Base-by-base conservation (phyloP, 768 basidiomycete genomes). In the Candolleomyces eurysporus region DNA sequence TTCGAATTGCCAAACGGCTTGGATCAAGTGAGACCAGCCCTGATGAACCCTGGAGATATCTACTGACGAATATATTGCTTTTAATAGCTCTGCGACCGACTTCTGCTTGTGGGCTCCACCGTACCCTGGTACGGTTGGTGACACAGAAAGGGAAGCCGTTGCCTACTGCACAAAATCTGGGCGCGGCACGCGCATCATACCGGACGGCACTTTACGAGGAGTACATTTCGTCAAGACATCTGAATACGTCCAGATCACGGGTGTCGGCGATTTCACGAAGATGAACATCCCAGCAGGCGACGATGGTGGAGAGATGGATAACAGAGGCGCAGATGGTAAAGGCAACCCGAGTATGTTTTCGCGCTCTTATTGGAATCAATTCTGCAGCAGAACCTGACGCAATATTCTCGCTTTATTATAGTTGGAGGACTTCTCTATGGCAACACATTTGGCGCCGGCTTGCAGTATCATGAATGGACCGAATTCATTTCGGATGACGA, bases 391-490 rank as follows among this genome's bases (percentile, higher is more conserved):
- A 19, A 16, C 6, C 32, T 21, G 26, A 40, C 16, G 19, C 4
- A 46, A 1, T 4, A 17, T 46, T 61, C 30, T 59, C 43, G 26
- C 45, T 56, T 62, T 59, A 69, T 68, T 51, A 8, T 61, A 82
- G 88, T 90, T 31, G 91, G 91, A 65, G 90, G 86, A 42, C 75
- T 92, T 11, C 66, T 91, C 32, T 93, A 85, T 72, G 86, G 89
- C 1, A 87, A 83, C 66, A 76, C 75, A 9, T 90, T 87, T 68
- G 81, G 84, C 19, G 63, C 65, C 8, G 68, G 61, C 19, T 69
- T 69, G 43, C 76, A 93, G 71, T 82, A 89, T 70, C 88, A 90
- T 66, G 89, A 93, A 70, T 95, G 94, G 93, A 92, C 90, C 49
- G 84, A 82, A 72, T 94, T 93, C 77, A 86, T 93, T 66, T 91